These are phyloP conservation scores for Trapa incisa DNA, from an alignment of 345 rosid genomes.

Conservation along the genomic window DNA sequence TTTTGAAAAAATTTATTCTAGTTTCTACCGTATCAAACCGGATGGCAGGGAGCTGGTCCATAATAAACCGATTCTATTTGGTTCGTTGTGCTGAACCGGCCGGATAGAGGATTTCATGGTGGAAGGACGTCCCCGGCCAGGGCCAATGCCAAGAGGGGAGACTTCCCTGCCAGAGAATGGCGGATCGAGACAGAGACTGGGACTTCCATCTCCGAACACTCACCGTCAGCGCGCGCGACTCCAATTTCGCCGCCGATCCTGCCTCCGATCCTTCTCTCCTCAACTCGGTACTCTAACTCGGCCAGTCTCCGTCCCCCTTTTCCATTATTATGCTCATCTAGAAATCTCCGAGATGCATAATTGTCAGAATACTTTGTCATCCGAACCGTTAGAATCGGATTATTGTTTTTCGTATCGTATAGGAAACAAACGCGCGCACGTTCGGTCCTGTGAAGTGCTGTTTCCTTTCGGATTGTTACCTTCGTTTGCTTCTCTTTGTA, in stretches of 20 bases:
- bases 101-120: too few relatives aligned
- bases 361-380: neutral
- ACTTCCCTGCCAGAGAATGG: constrained; percentile 23
- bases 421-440: neutral
- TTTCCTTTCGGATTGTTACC: neutral
- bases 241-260: constrained; percentile 53
- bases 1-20: too few relatives aligned
- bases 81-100: too few relatives aligned
- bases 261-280: constrained; percentile 60
- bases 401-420: neutral
- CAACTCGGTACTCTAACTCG: constrained; percentile 31
- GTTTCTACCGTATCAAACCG: too few relatives aligned
- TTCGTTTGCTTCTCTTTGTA: neutral
- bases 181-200: constrained; percentile 49
- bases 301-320: neutral
- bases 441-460: neutral
- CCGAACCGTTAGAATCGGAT: neutral
- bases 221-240: constrained; percentile 61
- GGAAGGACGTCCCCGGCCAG: neutral
- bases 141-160: neutral
- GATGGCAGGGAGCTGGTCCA: too few relatives aligned
- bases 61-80: too few relatives aligned
- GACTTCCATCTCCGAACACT: constrained; percentile 60
- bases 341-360: neutral
- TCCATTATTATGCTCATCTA: neutral